These are phyloP conservation scores for Millerago galiae DNA, from an alignment of 805 yeast genomes.

Conservation along the genomic window DNA sequence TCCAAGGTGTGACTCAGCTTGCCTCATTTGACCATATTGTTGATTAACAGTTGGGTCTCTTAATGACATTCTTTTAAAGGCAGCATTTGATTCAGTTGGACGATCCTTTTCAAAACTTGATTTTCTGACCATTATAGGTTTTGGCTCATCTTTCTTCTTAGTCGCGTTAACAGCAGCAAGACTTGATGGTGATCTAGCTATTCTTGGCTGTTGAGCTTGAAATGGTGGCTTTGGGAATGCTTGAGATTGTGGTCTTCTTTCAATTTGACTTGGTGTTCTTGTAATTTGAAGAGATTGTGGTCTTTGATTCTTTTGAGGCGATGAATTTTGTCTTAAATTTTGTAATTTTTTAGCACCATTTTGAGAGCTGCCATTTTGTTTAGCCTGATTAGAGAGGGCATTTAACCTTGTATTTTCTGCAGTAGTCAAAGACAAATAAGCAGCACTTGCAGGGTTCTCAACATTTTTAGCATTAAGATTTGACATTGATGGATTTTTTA, in stretches of 20 bases:
- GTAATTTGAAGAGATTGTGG: neutral
- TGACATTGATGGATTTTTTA: constrained; percentile 26
- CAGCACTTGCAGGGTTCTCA: constrained; percentile 46
- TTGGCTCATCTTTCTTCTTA: constrained; percentile 38
- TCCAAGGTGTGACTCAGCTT: constrained; percentile 20
- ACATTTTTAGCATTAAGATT: constrained; percentile 16
- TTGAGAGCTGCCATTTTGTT: neutral
- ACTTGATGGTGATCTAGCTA: constrained; percentile 14
- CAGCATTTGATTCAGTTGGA: constrained; percentile 26
- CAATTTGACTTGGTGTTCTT: neutral
- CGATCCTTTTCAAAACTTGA: constrained; percentile 55
- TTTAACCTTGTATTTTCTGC: constrained; percentile 75
- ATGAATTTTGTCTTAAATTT: neutral
- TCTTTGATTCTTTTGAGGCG: neutral
- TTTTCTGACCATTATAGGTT: constrained; percentile 15
- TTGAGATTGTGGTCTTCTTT: constrained; percentile 3
- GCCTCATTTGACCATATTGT: constrained; percentile 4
- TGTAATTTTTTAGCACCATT: neutral
- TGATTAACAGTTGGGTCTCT: constrained; percentile 26
- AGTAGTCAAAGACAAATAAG: constrained; percentile 62
- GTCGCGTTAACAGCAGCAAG: constrained; percentile 42
- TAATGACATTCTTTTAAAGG: constrained; percentile 31
- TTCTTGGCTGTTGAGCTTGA: neutral
- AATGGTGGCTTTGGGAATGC: neutral
- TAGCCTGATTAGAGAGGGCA: constrained; percentile 29